A percentile compares a stretch with the other conserved stretches of the same genome.
Evolutionary conservation across 2,329 filamentous ascomycete genomes (phyloP).

Genomic region (Colletotrichum filicis): DNA sequence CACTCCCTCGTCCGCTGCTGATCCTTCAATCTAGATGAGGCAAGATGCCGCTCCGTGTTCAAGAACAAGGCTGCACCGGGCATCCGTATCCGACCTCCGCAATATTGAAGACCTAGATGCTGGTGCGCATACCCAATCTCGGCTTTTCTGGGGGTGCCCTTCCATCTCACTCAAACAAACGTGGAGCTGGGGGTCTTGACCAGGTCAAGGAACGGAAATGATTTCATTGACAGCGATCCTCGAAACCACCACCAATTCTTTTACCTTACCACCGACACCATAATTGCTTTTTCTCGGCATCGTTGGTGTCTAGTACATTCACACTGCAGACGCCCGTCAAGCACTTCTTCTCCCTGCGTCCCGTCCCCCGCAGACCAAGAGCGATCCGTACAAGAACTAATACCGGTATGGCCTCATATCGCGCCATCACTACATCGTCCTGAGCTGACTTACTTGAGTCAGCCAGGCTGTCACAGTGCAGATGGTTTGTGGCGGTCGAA

Average conservation of each 20-base stretch:
- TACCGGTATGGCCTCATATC: conserved; percentile 15
- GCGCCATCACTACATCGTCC: conserved; percentile 8
- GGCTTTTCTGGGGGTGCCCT: background rate
- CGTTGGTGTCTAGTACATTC: conserved; percentile 5
- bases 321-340: conserved; percentile 9
- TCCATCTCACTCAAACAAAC: background rate
- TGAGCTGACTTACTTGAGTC: conserved; percentile 11
- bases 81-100: background rate
- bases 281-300: background rate
- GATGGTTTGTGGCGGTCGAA: conserved; percentile 11
- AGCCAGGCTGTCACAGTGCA: background rate
- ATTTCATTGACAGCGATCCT: conserved; percentile 24
- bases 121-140: background rate
- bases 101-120: background rate
- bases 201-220: conserved; percentile 7
- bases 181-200: background rate
- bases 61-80: conserved; percentile 8
- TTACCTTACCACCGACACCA: background rate
- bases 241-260: background rate
- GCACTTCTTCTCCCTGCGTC: conserved; percentile 25
- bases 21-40: conserved; percentile 34
- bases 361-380: conserved; percentile 17
- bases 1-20: conserved; percentile 17
- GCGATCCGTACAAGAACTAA: background rate
- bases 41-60: conserved; percentile 30